Conservation (phyloP, 2,329 filamentous ascomycete species). For the Fusarium sambucinum region DNA sequence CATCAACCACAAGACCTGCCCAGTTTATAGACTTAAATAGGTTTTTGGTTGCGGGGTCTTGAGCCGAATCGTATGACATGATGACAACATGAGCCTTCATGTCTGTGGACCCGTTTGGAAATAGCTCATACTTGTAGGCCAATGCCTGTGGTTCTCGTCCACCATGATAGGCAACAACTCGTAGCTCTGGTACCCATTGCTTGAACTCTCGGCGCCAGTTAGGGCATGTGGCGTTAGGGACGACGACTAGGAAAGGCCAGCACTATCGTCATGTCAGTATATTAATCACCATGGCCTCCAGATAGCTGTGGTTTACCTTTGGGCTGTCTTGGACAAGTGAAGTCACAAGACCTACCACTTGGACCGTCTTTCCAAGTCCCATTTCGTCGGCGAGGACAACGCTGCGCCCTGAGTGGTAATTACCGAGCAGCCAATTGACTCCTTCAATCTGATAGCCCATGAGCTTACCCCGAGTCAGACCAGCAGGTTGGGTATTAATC, state of each 20-base stretch:
- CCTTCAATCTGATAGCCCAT: slow-evolving; percentile 96
- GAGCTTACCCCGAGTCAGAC: slow-evolving; percentile 80
- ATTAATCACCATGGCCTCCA: background rate
- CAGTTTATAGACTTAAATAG: slow-evolving; percentile 81
- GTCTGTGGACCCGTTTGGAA: slow-evolving; percentile 72
- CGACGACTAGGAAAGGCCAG: slow-evolving; percentile 93
- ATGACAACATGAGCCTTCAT: slow-evolving; percentile 92
- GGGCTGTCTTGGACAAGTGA: slow-evolving; percentile 76
- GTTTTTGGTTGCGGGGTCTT: slow-evolving; percentile 74
- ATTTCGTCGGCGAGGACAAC: slow-evolving; percentile 97
- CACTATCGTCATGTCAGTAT: slow-evolving; percentile 59
- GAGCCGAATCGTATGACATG: slow-evolving; percentile 91
- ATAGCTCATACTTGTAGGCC: slow-evolving; percentile 86
- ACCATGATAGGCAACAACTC: slow-evolving; percentile 94
- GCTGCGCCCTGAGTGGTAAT: slow-evolving; percentile 85
- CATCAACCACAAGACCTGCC: slow-evolving; percentile 91
- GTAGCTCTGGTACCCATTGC: slow-evolving; percentile 86
- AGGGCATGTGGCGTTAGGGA: slow-evolving; percentile 94
- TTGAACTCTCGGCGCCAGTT: slow-evolving; percentile 98
- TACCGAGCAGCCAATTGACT: slow-evolving; percentile 93
- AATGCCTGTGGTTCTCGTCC: slow-evolving; percentile 79
- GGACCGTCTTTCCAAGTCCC: slow-evolving; percentile 97
- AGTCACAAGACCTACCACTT: slow-evolving; percentile 85
- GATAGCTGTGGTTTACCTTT: slow-evolving; percentile 51
- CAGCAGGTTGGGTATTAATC: slow-evolving; percentile 77